phyloP scores from a whole-genome alignment of 768 basidiomycete genomes.

The Boletus coccyginus region DNA sequence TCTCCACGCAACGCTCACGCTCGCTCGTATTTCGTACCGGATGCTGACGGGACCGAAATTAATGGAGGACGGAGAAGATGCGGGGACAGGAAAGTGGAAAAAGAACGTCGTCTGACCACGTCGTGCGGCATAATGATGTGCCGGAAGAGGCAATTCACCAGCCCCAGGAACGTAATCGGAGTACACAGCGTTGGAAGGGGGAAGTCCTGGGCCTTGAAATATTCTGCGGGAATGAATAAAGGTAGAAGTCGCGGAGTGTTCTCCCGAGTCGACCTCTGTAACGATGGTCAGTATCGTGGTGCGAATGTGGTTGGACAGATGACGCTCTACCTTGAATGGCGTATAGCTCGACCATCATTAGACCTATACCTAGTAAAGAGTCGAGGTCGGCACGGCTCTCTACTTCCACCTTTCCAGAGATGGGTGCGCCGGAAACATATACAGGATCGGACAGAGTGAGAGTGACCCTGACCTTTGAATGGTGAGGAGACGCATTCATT shows the following conservation, averaged over 20 bases:
- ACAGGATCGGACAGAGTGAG: conserved; percentile 55
- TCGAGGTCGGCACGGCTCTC: conserved; percentile 69
- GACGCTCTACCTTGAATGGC: conserved; percentile 58
- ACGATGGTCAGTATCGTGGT: conserved; percentile 4
- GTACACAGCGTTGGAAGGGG: conserved; percentile 81
- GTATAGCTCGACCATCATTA: conserved; percentile 76
- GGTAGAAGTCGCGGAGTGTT: conserved; percentile 76
- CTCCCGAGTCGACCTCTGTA: conserved; percentile 70
- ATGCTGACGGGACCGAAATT: conserved; percentile 68
- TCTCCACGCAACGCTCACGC: conserved; percentile 72
- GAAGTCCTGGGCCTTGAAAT: conserved; percentile 80
- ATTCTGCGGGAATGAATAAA: conserved; percentile 68
- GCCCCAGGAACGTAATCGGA: conserved; percentile 47
- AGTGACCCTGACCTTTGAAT: conserved; percentile 74
- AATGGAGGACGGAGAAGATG: conserved; percentile 66
- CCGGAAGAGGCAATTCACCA: conserved; percentile 60
- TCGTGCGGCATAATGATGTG: conserved; percentile 68
- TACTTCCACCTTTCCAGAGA: conserved; percentile 76
- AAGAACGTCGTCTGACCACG: conserved; percentile 76
- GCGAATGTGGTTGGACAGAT: neutral
- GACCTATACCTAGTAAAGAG: conserved; percentile 64
- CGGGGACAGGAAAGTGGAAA: conserved; percentile 72
- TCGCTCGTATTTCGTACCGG: conserved; percentile 71
- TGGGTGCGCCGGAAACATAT: conserved; percentile 63
- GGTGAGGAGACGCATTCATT: conserved; percentile 80